Evolutionary conservation across 257 asterid genomes (phyloP).

Genomic region (Mitragyna speciosa): DNA sequence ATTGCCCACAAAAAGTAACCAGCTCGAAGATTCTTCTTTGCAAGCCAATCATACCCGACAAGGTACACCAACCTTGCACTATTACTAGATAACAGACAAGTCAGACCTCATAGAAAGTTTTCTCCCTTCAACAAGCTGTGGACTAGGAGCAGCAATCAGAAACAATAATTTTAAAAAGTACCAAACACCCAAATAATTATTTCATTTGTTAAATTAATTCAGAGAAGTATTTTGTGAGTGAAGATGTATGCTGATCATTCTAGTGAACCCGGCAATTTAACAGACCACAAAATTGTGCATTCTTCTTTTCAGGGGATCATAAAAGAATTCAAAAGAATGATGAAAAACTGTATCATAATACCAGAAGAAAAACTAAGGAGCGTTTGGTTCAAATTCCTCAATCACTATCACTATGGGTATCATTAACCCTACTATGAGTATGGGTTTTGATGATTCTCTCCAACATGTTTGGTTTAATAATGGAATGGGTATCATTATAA

Average conservation of each 20-base stretch:
- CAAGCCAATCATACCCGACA: constrained; percentile 83
- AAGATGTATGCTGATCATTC: neutral
- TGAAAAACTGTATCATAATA: neutral
- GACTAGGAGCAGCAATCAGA: neutral
- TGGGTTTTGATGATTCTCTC: too few species aligned
- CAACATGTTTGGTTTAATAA: too few species aligned
- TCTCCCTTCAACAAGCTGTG: neutral
- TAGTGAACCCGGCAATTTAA: neutral
- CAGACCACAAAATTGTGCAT: too few species aligned
- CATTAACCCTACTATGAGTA: too few species aligned
- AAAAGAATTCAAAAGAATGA: neutral
- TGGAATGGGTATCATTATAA: too few species aligned
- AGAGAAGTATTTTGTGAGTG: neutral
- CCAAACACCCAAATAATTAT: neutral
- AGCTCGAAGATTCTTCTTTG: constrained; percentile 61
- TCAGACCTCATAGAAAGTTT: neutral
- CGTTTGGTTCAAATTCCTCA: too few species aligned
- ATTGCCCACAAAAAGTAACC: constrained; percentile 97
- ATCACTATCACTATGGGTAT: too few species aligned
- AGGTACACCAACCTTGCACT: constrained; percentile 11
- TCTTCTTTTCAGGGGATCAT: neutral
- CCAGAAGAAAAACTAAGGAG: neutral
- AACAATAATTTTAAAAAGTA: neutral
- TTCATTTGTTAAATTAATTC: neutral
- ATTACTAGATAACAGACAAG: neutral